Conservation (phyloP, 257 asterid species). For the Orobanche coerulescens region DNA sequence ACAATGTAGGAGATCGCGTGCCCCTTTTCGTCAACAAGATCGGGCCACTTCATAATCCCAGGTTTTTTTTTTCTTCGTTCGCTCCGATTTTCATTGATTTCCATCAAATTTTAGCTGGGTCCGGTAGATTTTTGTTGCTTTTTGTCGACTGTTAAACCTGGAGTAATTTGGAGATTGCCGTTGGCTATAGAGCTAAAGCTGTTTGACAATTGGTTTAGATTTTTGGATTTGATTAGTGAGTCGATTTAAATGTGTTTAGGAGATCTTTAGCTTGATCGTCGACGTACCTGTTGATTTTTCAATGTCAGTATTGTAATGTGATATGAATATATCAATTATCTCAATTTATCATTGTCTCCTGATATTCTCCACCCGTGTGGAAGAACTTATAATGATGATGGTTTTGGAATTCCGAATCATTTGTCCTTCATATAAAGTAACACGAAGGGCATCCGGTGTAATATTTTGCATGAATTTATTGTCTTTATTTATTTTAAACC, state of each 20-base stretch:
- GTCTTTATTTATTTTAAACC: too few relatives aligned
- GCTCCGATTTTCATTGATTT: background rate
- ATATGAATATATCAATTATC: too few relatives aligned
- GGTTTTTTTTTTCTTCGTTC: constrained; percentile 34
- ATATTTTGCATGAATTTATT: too few relatives aligned
- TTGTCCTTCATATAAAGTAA: too few relatives aligned
- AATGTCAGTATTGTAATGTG: too few relatives aligned
- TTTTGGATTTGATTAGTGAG: background rate
- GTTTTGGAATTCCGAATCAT: too few relatives aligned
- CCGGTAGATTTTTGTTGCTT: background rate
- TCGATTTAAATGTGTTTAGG: background rate
- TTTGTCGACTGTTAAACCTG: background rate
- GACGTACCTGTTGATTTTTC: too few relatives aligned
- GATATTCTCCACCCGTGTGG: too few relatives aligned
- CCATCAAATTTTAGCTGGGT: background rate
- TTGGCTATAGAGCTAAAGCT: background rate
- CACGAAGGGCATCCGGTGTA: too few relatives aligned
- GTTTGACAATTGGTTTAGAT: background rate
- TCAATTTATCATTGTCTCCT: too few relatives aligned
- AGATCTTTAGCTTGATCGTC: too few relatives aligned
- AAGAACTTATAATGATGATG: too few relatives aligned
- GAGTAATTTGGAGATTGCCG: background rate
- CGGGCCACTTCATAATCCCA: constrained; percentile 84
- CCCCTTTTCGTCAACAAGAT: constrained; percentile 70
- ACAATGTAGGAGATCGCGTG: constrained; percentile 68